Evolutionary conservation across 176 grass and related monocot species (phyloP).

Genomic region (Avena atlantica): DNA sequence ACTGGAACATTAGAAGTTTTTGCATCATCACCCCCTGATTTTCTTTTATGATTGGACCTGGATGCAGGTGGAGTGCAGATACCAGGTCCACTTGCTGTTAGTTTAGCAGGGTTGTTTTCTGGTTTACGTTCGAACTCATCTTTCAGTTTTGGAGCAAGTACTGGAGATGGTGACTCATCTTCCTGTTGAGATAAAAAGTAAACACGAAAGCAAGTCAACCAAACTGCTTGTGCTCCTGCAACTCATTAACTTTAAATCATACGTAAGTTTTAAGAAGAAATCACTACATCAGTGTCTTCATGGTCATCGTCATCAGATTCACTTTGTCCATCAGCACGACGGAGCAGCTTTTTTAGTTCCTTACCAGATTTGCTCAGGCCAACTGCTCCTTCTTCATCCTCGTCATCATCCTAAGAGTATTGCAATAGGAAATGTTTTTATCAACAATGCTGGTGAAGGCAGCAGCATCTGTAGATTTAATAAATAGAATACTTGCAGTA

Average conservation of each 20-base stretch:
- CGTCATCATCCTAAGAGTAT: slow-evolving; percentile 69
- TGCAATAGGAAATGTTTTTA: slow-evolving; percentile 25
- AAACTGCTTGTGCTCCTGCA: slow-evolving; percentile 8
- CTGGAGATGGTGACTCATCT: slow-evolving; percentile 57
- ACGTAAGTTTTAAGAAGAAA: slow-evolving; percentile 40
- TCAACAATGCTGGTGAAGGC: slow-evolving; percentile 30
- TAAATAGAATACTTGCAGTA: slow-evolving; percentile 35
- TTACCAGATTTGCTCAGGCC: slow-evolving; percentile 82
- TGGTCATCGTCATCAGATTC: slow-evolving; percentile 66
- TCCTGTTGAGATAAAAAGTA: slow-evolving; percentile 57
- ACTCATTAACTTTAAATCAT: neutral
- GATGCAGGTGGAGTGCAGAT: slow-evolving; percentile 46
- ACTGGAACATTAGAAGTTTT: slow-evolving; percentile 49
- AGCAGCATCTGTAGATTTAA: neutral
- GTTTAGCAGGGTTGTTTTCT: slow-evolving; percentile 59
- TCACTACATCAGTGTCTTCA: slow-evolving; percentile 63
- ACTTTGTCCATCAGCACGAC: slow-evolving; percentile 59
- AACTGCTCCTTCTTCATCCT: slow-evolving; percentile 66
- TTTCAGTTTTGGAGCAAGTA: slow-evolving; percentile 63
- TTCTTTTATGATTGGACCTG: slow-evolving; percentile 77
- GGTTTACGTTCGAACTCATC: slow-evolving; percentile 66
- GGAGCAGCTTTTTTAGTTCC: slow-evolving; percentile 86
- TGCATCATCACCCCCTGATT: slow-evolving; percentile 53
- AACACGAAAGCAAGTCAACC: slow-evolving; percentile 26
- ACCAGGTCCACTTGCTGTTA: slow-evolving; percentile 32